Evolutionary conservation across 1,284 basidiomycete species (phyloP).

Genomic region (Rhodotorula glutinis): DNA sequence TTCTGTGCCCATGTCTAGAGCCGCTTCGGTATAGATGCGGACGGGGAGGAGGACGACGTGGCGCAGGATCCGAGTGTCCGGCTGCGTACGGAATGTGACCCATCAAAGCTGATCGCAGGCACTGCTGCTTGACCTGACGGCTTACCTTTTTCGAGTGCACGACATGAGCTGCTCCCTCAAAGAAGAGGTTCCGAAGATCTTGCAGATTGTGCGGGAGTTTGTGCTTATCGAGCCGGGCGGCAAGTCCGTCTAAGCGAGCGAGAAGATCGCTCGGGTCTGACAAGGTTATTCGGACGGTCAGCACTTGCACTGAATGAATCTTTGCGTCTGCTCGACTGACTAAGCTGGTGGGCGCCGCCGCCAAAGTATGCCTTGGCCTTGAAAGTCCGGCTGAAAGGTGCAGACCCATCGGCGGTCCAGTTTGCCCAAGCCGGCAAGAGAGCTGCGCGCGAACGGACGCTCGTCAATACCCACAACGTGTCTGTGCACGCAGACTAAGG

Average conservation of each 20-base stretch:
- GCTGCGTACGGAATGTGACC: slow-evolving; percentile 52
- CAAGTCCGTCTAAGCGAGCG: slow-evolving; percentile 64
- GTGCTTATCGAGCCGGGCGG: slow-evolving; percentile 67
- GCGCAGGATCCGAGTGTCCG: slow-evolving; percentile 81
- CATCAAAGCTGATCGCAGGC: background rate
- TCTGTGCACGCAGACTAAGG: too few relatives aligned
- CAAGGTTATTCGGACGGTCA: background rate
- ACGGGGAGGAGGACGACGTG: slow-evolving; percentile 86
- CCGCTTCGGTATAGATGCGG: slow-evolving; percentile 79
- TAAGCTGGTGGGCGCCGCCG: slow-evolving; percentile 16
- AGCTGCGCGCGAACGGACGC: slow-evolving; percentile 37
- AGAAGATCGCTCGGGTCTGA: slow-evolving; percentile 56
- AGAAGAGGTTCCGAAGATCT: slow-evolving; percentile 79
- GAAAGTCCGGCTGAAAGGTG: slow-evolving; percentile 40
- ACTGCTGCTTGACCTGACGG: too few relatives aligned
- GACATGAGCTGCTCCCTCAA: slow-evolving; percentile 73
- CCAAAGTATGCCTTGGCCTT: slow-evolving; percentile 72
- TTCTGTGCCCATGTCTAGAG: slow-evolving; percentile 82
- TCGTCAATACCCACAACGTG: too few relatives aligned
- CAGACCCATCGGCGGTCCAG: slow-evolving; percentile 46
- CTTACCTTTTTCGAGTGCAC: slow-evolving; percentile 62
- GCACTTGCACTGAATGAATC: too few relatives aligned
- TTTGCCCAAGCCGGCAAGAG: slow-evolving; percentile 45
- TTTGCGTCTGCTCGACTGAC: background rate
- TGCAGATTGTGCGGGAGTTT: slow-evolving; percentile 67